Percentiles rank a stretch among this genome's conserved stretches.
Conservation (phyloP, 116 monocot species). For the Posidonia oceanica region DNA sequence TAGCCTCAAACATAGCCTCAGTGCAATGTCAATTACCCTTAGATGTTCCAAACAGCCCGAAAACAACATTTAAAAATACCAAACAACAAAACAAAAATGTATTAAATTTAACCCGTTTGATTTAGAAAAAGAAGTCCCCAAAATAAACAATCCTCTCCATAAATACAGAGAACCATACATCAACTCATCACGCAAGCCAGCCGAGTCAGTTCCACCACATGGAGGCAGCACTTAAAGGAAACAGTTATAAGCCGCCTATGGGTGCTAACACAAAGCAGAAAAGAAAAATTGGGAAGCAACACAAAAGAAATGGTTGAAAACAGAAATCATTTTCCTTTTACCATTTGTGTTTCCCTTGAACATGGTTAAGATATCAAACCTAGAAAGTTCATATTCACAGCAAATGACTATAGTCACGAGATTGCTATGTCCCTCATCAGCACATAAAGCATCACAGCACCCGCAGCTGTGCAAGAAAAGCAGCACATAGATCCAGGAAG, state of each 20-base stretch:
- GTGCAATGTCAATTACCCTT: too few relatives aligned
- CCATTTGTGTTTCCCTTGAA: not conserved
- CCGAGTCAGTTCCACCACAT: constrained; percentile 4
- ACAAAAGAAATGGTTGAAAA: too few relatives aligned
- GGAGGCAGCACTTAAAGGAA: not conserved
- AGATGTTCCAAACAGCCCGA: too few relatives aligned
- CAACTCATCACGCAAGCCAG: not conserved
- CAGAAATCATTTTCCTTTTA: not conserved
- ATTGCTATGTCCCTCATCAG: not conserved
- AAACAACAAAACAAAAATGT: too few relatives aligned
- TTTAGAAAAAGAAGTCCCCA: too few relatives aligned
- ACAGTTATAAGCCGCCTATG: constrained; percentile 1
- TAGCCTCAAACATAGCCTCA: too few relatives aligned
- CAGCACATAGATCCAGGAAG: constrained; percentile 23
- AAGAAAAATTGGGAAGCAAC: not conserved
- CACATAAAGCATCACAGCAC: constrained; percentile 4
- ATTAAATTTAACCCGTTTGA: too few relatives aligned
- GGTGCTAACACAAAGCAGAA: not conserved
- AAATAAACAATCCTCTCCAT: too few relatives aligned
- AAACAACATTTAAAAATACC: too few relatives aligned
- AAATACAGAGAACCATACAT: too few relatives aligned
- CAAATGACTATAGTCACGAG: not conserved
- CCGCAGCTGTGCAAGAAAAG: constrained; percentile 22
- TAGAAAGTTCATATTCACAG: constrained; percentile 5
- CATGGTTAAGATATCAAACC: not conserved